These are phyloP conservation scores for Camellia oleifera DNA, from an alignment of 179 eudicot genomes.

Conservation along the genomic window DNA sequence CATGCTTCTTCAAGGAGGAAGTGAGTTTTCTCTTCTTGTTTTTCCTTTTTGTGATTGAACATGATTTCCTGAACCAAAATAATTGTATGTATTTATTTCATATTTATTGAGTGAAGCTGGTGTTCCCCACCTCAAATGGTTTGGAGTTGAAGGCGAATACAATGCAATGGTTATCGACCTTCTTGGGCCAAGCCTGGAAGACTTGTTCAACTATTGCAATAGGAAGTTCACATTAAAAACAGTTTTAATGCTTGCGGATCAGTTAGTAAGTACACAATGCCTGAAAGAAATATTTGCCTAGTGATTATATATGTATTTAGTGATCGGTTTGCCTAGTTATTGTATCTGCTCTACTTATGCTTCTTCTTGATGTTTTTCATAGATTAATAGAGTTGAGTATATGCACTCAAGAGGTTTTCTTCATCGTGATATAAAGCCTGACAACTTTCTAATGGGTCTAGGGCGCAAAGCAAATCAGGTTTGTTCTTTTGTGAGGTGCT, in stretches of 20 bases:
- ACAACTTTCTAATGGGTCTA: constrained; percentile 70
- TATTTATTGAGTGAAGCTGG: constrained; percentile 47
- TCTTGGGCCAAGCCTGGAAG: constrained; percentile 75
- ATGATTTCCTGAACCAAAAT: constrained; percentile 2
- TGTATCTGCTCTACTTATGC: constrained; percentile 3
- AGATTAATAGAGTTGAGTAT: constrained; percentile 76
- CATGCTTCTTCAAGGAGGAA: constrained; percentile 81
- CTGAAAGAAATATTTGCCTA: not conserved
- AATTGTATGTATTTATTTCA: not conserved
- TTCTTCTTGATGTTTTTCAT: constrained; percentile 7
- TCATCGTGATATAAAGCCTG: constrained; percentile 78
- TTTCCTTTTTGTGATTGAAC: not conserved
- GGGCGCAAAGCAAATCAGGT: constrained; percentile 85
- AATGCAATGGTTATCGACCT: constrained; percentile 84
- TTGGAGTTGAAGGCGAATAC: constrained; percentile 78
- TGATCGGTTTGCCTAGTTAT: not conserved
- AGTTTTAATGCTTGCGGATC: constrained; percentile 76
- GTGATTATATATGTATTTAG: too few species aligned
- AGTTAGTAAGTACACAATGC: constrained; percentile 36
- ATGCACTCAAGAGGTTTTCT: constrained; percentile 71
- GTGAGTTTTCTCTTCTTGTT: constrained; percentile 32
- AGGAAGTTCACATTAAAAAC: constrained; percentile 65
- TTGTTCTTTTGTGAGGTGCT: constrained; percentile 6
- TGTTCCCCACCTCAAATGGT: constrained; percentile 72
- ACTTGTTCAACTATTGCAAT: constrained; percentile 67